Percentiles rank a stretch among this genome's conserved stretches.
phyloP scores from a whole-genome alignment of 2,329 filamentous ascomycete genomes.

The Fusarium marasasianum region DNA sequence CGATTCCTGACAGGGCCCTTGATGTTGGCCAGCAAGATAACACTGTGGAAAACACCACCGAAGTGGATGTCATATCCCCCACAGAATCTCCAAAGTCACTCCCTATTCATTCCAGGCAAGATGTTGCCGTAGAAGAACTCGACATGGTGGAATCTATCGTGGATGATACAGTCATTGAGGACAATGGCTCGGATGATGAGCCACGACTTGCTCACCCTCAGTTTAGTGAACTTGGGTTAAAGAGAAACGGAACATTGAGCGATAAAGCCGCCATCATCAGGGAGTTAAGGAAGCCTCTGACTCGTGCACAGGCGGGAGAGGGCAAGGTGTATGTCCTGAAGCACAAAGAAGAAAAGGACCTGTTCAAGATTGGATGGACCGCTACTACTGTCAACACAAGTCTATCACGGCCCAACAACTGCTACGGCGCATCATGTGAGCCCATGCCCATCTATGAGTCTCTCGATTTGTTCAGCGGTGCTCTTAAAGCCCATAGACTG shows the following conservation, averaged over 20 bases:
- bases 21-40: neutral
- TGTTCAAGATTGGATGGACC: slow-evolving; percentile 25
- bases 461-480: neutral
- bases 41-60: neutral
- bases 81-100: neutral
- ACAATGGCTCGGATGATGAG: neutral
- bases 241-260: slow-evolving; percentile 14
- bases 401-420: slow-evolving; percentile 1
- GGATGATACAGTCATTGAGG: neutral
- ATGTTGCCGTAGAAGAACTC: neutral
- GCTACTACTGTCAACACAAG: neutral
- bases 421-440: neutral
- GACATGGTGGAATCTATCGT: neutral
- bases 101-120: neutral
- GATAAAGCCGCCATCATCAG: neutral
- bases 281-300: slow-evolving; percentile 3
- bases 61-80: neutral
- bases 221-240: neutral
- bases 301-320: neutral
- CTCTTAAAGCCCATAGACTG: slow-evolving; percentile 14
- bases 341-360: neutral
- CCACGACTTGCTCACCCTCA: neutral
- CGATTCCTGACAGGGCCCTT: no score
- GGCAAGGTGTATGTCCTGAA: slow-evolving; percentile 20
- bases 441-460: slow-evolving; percentile 11